Conservation (phyloP, 805 yeast genomes). For the Wickerhamomyces silvicola region DNA sequence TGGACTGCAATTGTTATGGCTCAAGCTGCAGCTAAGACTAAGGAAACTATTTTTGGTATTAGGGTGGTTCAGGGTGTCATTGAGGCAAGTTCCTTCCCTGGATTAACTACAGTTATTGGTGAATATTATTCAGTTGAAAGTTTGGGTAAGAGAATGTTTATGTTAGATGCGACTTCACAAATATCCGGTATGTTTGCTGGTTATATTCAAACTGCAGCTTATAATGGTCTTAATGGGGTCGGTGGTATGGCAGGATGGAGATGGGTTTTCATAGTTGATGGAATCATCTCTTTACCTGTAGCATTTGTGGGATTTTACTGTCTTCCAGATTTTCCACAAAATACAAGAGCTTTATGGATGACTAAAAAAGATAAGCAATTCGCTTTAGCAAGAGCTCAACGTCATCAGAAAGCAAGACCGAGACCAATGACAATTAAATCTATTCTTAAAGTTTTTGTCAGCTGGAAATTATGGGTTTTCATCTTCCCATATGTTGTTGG, state of each 20-base stretch:
- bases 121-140: conserved; percentile 2
- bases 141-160: conserved; percentile 4
- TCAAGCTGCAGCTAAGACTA: conserved; percentile 1
- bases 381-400: conserved; percentile 29
- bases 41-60: conserved; percentile 3
- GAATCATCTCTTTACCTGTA: conserved; percentile 40
- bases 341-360: conserved; percentile 4
- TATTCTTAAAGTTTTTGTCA: conserved; percentile 48
- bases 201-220: conserved; percentile 38
- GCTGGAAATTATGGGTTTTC: conserved; percentile 47
- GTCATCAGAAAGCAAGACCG: conserved; percentile 35
- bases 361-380: conserved; percentile 3
- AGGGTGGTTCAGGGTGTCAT: conserved; percentile 6
- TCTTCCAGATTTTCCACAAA: conserved; percentile 30
- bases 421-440: conserved; percentile 53
- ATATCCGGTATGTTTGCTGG: conserved; percentile 18
- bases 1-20: conserved; percentile 5
- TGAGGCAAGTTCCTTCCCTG: conserved; percentile 5
- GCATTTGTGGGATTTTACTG: conserved; percentile 40
- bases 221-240: conserved; percentile 27
- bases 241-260: conserved; percentile 54
- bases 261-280: conserved; percentile 67
- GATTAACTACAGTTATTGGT: conserved; percentile 1
- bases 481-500: not conserved
- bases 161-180: conserved; percentile 10